Percentiles rank a stretch among this genome's conserved stretches.
These are phyloP conservation scores for Panellus pusillus DNA, from an alignment of 768 basidiomycete genomes.

Conservation along the genomic window DNA sequence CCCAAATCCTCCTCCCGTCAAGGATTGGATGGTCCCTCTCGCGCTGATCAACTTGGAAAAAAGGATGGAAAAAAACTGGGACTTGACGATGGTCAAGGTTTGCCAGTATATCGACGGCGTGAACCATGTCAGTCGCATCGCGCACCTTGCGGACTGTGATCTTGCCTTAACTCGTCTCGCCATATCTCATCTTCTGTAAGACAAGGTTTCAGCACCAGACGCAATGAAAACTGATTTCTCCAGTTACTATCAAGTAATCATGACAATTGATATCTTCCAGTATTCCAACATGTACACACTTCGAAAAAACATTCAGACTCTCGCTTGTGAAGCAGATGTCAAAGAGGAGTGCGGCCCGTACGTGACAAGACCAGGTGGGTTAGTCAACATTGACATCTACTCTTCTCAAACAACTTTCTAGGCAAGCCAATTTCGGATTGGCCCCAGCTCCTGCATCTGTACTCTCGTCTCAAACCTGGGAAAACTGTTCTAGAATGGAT, in stretches of 20 bases:
- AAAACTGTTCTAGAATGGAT: slow-evolving; percentile 89
- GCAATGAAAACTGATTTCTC: background rate
- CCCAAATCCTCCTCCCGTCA: slow-evolving; percentile 86
- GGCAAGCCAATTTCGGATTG: slow-evolving; percentile 74
- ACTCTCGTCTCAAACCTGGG: slow-evolving; percentile 83
- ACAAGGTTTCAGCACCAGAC: background rate
- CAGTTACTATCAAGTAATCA: slow-evolving; percentile 94
- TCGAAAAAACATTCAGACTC: slow-evolving; percentile 81
- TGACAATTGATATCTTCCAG: slow-evolving; percentile 97
- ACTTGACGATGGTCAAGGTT: slow-evolving; percentile 89
- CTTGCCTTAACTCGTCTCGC: slow-evolving; percentile 79
- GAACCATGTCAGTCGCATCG: slow-evolving; percentile 89
- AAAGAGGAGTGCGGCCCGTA: slow-evolving; percentile 91
- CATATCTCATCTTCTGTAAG: slow-evolving; percentile 89
- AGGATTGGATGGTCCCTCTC: slow-evolving; percentile 95
- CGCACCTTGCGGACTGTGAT: slow-evolving; percentile 88
- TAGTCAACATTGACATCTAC: background rate
- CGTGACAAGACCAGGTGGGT: slow-evolving; percentile 72
- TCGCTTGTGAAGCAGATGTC: slow-evolving; percentile 83
- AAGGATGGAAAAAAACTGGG: slow-evolving; percentile 91
- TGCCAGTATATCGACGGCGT: slow-evolving; percentile 85
- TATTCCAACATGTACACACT: slow-evolving; percentile 97
- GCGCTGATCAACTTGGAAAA: slow-evolving; percentile 81
- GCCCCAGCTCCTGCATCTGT: slow-evolving; percentile 83
- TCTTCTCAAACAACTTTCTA: slow-evolving; percentile 22